Evolutionary conservation across 1,139 yeast genomes (phyloP).

Genomic region (Lodderomyces theae): DNA sequence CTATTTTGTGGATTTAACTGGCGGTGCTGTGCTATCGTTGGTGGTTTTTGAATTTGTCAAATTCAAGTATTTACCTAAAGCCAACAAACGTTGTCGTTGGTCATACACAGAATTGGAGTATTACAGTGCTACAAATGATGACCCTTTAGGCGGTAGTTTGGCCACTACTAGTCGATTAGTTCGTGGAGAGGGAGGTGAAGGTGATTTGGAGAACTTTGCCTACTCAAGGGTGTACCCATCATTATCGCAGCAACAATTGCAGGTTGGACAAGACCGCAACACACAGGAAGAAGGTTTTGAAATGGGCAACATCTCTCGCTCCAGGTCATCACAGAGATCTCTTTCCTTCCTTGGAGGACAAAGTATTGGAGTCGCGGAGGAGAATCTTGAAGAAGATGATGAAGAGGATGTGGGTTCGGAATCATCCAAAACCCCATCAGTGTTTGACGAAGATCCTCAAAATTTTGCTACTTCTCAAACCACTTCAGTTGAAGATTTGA

Average conservation of each 20-base stretch:
- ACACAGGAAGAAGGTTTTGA: conserved; percentile 22
- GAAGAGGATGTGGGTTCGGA: conserved; percentile 2
- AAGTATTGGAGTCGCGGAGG: conserved; percentile 12
- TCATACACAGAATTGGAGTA: conserved; percentile 51
- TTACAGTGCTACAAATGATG: conserved; percentile 22
- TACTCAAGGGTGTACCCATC: conserved; percentile 9
- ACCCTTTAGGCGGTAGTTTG: conserved; percentile 5
- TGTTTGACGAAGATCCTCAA: conserved; percentile 7
- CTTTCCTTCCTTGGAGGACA: conserved; percentile 16
- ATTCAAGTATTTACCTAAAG: conserved; percentile 70
- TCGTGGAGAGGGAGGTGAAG: conserved; percentile 8
- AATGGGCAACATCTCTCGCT: conserved; percentile 27
- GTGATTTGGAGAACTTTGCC: conserved; percentile 12
- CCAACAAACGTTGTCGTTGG: conserved; percentile 78
- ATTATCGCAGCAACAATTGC: conserved; percentile 5
- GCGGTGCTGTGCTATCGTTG: conserved; percentile 79
- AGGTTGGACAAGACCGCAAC: conserved; percentile 3
- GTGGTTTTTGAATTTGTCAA: conserved; percentile 71
- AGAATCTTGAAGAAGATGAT: conserved; percentile 2
- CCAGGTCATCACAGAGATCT: conserved; percentile 33
- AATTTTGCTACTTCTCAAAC: conserved; percentile 2
- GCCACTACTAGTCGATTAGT: conserved; percentile 3
- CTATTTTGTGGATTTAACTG: conserved; percentile 87
- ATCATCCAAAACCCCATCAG: conserved; percentile 2
- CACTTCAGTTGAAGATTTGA: conserved; percentile 1